phyloP scores from a whole-genome alignment of 2,329 filamentous ascomycete genomes.

The Zelopaecilomyces penicillatus region DNA sequence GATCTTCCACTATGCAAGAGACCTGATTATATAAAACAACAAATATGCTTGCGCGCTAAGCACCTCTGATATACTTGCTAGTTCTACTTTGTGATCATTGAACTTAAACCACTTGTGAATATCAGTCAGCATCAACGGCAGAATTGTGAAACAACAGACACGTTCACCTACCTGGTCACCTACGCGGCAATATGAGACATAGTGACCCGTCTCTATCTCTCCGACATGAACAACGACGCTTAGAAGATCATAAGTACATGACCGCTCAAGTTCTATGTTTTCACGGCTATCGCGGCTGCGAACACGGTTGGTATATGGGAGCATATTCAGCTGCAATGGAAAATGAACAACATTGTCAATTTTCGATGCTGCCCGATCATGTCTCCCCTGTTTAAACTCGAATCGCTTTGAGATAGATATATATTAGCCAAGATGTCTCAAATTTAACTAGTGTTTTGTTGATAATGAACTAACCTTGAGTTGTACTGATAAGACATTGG shows the following conservation, averaged over 20 bases:
- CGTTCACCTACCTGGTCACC: conserved; percentile 51
- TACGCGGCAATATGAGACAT: conserved; percentile 79
- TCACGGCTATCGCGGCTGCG: conserved; percentile 42
- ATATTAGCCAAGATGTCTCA: no score
- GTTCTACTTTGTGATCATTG: conserved; percentile 86
- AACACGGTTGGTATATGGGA: conserved; percentile 73
- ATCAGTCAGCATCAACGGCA: no score
- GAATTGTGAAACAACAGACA: no score
- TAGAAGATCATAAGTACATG: conserved; percentile 76
- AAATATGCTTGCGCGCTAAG: conserved; percentile 81
- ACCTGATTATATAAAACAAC: conserved; percentile 73
- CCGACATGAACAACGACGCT: conserved; percentile 91
- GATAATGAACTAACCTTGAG: conserved; percentile 58
- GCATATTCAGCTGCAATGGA: conserved; percentile 79
- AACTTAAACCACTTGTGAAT: conserved; percentile 77
- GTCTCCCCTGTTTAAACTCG: conserved; percentile 59
- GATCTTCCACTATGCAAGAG: conserved; percentile 40
- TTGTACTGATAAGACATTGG: conserved; percentile 85
- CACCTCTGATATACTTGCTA: conserved; percentile 77
- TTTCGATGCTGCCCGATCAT: conserved; percentile 68
- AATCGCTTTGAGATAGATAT: conserved; percentile 41
- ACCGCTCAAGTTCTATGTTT: conserved; percentile 50
- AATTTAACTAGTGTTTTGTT: no score
- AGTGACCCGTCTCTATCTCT: conserved; percentile 87
- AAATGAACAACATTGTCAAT: conserved; percentile 83